Evolutionary conservation across 2,329 filamentous ascomycete species (phyloP).

Genomic region (Tolypocladium nubicola): DNA sequence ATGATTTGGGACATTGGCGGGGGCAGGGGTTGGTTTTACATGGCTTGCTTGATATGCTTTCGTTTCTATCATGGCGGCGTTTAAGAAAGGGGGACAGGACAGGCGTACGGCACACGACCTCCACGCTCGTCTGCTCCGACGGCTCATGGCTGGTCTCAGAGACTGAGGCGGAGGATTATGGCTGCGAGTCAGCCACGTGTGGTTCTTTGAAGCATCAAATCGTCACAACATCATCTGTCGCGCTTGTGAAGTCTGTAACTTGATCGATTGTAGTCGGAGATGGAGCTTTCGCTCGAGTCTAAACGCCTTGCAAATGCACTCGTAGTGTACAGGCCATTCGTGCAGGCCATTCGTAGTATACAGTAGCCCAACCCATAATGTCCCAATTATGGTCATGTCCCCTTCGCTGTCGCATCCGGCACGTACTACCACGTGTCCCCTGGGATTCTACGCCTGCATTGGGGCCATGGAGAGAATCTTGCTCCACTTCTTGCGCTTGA

Average conservation of each 20-base stretch:
- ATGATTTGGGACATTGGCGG: background rate
- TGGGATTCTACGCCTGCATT: slow-evolving; percentile 36
- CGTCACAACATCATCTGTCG: background rate
- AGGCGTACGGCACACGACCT: background rate
- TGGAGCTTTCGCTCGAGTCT: slow-evolving; percentile 11
- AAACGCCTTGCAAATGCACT: slow-evolving; percentile 23
- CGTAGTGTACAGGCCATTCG: background rate
- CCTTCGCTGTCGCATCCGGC: background rate
- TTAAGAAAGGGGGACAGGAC: background rate
- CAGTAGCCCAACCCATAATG: background rate
- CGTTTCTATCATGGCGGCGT: background rate
- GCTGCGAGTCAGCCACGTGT: background rate
- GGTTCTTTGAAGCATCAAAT: background rate
- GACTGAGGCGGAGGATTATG: background rate
- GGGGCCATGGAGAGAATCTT: slow-evolving; percentile 96
- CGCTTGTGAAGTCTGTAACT: background rate
- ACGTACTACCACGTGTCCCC: background rate
- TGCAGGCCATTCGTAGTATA: background rate
- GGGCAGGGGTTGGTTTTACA: background rate
- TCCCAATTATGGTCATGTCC: background rate
- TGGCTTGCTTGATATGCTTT: background rate
- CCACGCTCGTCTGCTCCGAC: background rate
- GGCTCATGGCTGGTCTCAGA: background rate
- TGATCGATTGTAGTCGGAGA: slow-evolving; percentile 2
- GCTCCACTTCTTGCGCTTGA: slow-evolving; percentile 91